phyloP scores from a whole-genome alignment of 306 rosid species.

The Potentilla sterilis region DNA sequence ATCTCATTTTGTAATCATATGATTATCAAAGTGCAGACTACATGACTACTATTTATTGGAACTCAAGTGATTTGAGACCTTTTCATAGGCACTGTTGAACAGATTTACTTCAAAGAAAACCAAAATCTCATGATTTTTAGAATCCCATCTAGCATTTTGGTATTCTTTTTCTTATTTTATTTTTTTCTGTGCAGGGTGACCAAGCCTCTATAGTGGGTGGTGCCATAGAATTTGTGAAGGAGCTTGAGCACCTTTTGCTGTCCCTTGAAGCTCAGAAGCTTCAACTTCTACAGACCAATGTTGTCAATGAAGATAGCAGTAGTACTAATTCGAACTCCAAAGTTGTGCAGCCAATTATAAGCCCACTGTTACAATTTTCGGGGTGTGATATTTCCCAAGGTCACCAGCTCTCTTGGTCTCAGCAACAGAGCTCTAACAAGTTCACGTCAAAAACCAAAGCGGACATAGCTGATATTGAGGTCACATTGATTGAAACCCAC shows the following conservation, averaged over 20 bases:
- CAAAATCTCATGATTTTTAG: not conserved
- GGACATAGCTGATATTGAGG: constrained; percentile 83
- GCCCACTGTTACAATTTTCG: constrained; percentile 63
- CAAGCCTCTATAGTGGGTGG: constrained; percentile 98
- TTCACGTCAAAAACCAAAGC: constrained; percentile 55
- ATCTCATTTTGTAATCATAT: not conserved
- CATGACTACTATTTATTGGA: not conserved
- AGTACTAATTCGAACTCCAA: constrained; percentile 23
- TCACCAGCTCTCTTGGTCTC: constrained; percentile 66
- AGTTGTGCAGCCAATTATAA: constrained; percentile 15
- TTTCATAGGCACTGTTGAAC: not conserved
- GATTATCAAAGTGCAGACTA: not conserved
- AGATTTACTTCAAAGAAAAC: not conserved
- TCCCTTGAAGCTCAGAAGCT: constrained; percentile 77
- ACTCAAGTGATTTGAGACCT: not conserved
- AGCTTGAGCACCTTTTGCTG: constrained; percentile 67
- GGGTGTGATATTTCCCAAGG: constrained; percentile 16
- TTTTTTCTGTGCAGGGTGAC: constrained; percentile 56
- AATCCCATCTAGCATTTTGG: too few species aligned
- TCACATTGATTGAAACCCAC: constrained; percentile 83
- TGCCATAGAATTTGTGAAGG: constrained; percentile 89
- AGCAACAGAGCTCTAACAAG: constrained; percentile 42
- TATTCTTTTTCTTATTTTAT: too few species aligned
- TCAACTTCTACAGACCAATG: constrained; percentile 32
- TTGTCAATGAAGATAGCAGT: constrained; percentile 10